phyloP scores from a whole-genome alignment of 2,329 filamentous ascomycete species.

The Lasiodiplodia sp. region DNA sequence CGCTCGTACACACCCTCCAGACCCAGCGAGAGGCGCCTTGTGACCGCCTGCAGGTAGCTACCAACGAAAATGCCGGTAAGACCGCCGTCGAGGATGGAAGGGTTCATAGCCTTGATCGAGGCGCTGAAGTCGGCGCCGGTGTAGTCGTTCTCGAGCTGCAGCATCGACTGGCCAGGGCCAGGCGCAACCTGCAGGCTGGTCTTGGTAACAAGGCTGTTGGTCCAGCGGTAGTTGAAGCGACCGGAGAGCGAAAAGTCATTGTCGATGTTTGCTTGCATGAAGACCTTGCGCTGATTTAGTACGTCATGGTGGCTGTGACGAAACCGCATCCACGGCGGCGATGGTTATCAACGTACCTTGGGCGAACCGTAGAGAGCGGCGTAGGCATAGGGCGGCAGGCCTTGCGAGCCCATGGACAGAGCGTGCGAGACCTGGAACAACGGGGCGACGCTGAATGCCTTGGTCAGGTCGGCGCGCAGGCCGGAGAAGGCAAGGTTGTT shows the following conservation, averaged over 20 bases:
- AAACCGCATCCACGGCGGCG: conserved; percentile 4
- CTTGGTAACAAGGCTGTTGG: conserved; percentile 80
- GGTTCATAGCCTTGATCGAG: conserved; percentile 92
- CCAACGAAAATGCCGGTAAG: conserved; percentile 95
- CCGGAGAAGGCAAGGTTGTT: conserved; percentile 98
- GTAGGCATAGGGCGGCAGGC: conserved; percentile 93
- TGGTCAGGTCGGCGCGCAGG: conserved; percentile 93
- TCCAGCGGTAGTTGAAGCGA: conserved; percentile 94
- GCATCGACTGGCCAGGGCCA: conserved; percentile 80
- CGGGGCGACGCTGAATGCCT: conserved; percentile 91
- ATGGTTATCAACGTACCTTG: conserved; percentile 68
- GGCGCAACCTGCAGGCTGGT: conserved; percentile 84
- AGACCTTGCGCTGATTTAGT: conserved; percentile 67
- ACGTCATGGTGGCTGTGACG: background rate
- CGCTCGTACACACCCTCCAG: conserved; percentile 96
- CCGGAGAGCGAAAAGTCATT: conserved; percentile 88
- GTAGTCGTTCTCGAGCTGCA: conserved; percentile 96
- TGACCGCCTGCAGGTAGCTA: conserved; percentile 93
- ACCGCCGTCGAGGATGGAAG: conserved; percentile 89
- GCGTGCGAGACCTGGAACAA: conserved; percentile 98
- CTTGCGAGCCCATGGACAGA: conserved; percentile 89
- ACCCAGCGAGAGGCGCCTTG: conserved; percentile 83
- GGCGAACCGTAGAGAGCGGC: conserved; percentile 91
- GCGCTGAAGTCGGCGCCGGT: conserved; percentile 91
- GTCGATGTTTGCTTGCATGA: conserved; percentile 94